Percentiles rank a stretch among this genome's conserved stretches.
Conservation (phyloP, 148 eudicot genomes). For the Nepenthes gracilis region DNA sequence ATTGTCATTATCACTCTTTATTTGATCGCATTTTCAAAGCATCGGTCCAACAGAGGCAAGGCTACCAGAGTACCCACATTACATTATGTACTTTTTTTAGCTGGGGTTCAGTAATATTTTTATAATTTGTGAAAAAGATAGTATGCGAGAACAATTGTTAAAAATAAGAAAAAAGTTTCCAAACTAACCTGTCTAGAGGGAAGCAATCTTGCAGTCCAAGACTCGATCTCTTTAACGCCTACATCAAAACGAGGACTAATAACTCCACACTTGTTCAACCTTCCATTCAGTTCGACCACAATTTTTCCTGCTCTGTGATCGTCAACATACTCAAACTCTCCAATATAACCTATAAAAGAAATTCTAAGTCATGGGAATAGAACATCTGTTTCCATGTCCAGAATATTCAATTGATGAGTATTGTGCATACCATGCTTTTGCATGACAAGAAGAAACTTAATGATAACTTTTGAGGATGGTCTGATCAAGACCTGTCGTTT, state of each 20-base stretch:
- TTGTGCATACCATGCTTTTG: constrained; percentile 39
- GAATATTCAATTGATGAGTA: not conserved
- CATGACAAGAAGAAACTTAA: constrained; percentile 55
- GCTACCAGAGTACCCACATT: no score
- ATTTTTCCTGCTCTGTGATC: constrained; percentile 36
- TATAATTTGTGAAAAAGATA: no score
- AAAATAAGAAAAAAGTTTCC: not conserved
- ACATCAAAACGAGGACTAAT: constrained; percentile 54
- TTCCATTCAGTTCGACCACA: constrained; percentile 35
- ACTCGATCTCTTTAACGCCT: constrained; percentile 52
- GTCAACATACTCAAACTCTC: constrained; percentile 39
- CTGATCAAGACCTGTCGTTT: constrained; percentile 57
- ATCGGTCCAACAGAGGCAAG: no score
- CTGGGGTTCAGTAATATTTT: no score
- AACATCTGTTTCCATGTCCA: not conserved
- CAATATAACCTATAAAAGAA: constrained; percentile 23
- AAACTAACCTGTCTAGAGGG: constrained; percentile 39
- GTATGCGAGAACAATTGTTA: no score
- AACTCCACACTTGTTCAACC: constrained; percentile 48
- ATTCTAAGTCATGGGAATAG: not conserved
- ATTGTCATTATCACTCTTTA: no score
- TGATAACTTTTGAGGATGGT: constrained; percentile 51
- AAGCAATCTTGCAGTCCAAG: constrained; percentile 46
- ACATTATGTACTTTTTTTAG: no score
- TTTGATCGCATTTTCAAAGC: no score